phyloP scores from a whole-genome alignment of 805 yeast genomes.

The Spathaspora sp. region DNA sequence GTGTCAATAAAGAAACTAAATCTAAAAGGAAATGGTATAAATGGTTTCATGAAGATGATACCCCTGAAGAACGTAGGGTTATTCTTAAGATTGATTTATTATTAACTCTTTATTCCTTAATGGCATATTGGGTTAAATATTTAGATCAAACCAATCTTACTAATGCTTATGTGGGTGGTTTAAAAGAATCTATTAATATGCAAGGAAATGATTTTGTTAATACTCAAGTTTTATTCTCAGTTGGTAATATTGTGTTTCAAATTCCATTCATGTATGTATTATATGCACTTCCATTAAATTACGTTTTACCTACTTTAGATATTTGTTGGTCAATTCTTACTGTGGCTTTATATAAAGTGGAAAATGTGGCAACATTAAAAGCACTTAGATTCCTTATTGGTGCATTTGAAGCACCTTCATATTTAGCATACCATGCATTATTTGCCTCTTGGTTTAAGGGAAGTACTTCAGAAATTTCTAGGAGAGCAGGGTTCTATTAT shows the following conservation, averaged over 20 bases:
- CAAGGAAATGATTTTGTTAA: conserved; percentile 60
- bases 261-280: conserved; percentile 59
- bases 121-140: conserved; percentile 63
- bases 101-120: conserved; percentile 29
- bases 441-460: conserved; percentile 43
- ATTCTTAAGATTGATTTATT: conserved; percentile 29
- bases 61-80: conserved; percentile 33
- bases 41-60: conserved; percentile 48
- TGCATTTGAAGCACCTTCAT: conserved; percentile 62
- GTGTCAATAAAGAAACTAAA: conserved; percentile 32
- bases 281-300: conserved; percentile 53
- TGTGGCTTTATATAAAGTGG: conserved; percentile 48
- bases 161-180: conserved; percentile 65
- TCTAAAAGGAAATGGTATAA: conserved; percentile 29
- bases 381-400: conserved; percentile 67
- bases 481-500: conserved; percentile 62
- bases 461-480: conserved; percentile 46
- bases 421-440: conserved; percentile 34
- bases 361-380: conserved; percentile 48
- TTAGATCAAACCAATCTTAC: conserved; percentile 58
- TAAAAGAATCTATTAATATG: conserved; percentile 55
- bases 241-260: conserved; percentile 60
- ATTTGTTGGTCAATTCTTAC: conserved; percentile 68
- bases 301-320: conserved; percentile 53
- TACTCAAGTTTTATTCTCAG: conserved; percentile 54